Evolutionary conservation across 768 basidiomycete genomes (phyloP).

Genomic region (Coprinopsis marcescibilis): DNA sequence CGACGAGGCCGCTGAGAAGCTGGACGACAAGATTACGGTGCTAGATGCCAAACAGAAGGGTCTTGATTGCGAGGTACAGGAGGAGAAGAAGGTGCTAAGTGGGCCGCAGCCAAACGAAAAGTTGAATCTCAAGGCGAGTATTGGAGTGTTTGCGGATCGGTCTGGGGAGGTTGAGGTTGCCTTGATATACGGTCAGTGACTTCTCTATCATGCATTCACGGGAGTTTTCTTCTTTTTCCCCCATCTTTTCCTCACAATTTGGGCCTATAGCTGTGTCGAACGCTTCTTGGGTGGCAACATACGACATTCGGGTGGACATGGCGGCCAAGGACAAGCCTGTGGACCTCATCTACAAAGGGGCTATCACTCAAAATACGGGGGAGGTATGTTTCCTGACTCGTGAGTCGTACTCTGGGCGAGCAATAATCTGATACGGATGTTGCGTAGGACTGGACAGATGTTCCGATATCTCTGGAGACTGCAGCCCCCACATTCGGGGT

Average conservation of each 20-base stretch:
- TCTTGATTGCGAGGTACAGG: slow-evolving; percentile 17
- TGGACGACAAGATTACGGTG: slow-evolving; percentile 25
- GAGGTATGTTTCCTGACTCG: slow-evolving; percentile 22
- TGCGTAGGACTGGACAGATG: slow-evolving; percentile 38
- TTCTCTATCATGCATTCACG: not conserved
- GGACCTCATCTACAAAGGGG: slow-evolving; percentile 34
- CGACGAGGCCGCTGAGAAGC: slow-evolving; percentile 23
- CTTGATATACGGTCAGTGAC: slow-evolving; percentile 31
- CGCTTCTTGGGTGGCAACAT: slow-evolving; percentile 11
- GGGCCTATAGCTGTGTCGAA: not conserved
- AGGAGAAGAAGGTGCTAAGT: slow-evolving; percentile 17
- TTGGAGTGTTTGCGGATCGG: slow-evolving; percentile 30
- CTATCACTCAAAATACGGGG: slow-evolving; percentile 36
- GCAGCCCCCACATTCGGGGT: slow-evolving; percentile 36
- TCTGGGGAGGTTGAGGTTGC: slow-evolving; percentile 31
- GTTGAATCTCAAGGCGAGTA: slow-evolving; percentile 23
- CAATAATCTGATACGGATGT: no score
- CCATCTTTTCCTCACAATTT: no score
- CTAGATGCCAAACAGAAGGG: slow-evolving; percentile 23
- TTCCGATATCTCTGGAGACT: slow-evolving; percentile 38
- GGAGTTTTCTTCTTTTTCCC: no score
- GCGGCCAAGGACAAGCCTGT: slow-evolving; percentile 32
- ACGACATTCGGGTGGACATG: slow-evolving; percentile 39
- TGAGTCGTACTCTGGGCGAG: no score
- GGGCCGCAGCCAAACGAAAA: slow-evolving; percentile 17